Base-by-base conservation (phyloP, 495 filamentous ascomycete genomes). In the Aspergillus leporis region DNA sequence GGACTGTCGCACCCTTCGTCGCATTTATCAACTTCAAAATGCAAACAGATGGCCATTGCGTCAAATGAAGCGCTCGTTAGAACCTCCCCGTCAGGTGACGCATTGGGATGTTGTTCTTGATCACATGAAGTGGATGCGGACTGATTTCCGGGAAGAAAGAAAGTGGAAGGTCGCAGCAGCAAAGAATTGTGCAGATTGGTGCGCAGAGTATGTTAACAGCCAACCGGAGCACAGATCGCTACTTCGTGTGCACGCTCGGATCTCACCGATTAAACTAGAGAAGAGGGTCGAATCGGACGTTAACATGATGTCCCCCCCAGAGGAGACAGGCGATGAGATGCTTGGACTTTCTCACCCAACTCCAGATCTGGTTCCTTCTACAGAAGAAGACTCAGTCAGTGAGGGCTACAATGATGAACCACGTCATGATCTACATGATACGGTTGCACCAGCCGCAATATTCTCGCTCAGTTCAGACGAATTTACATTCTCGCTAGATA, bases 91-190 rank as follows among this genome's bases (percentile, higher is more conserved):
- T 38, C 86, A 87, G 13, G 78, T 82, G 2, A 83, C 85, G 6
- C 93, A 97, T 69, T 87, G 85, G 83, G 94, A 98, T 76, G 81
- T 94, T 45, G 70, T 98, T 41, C 74, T 98, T 9, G 82, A 91
- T 61, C 91, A 98, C 73, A 90, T 93, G 84, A 96, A 91, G 71
- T 97, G 94, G 95, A 91, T 98, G 86, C 84, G 91, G 38, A 96
- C 91, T 2, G 94, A 98, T 75, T 98, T 98, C 65, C 81, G 89
- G 31, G 90, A 96, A 74, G 94, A 98, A 71, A 77, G 90, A 28
- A 96, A 95, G 69, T 97, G 91, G 91, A 97, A 97, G 71, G 85
- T 87, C 59, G 85, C 90, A 50, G 83, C 88, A 41, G 92, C 92
- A 3, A 85, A 84, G 53, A 87, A 86, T 52, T 79, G 92, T 45